Percentiles rank a stretch among this genome's conserved stretches.
Evolutionary conservation across 306 rosid genomes (phyloP).

Genomic region (Notholithocarpus densiflorus): DNA sequence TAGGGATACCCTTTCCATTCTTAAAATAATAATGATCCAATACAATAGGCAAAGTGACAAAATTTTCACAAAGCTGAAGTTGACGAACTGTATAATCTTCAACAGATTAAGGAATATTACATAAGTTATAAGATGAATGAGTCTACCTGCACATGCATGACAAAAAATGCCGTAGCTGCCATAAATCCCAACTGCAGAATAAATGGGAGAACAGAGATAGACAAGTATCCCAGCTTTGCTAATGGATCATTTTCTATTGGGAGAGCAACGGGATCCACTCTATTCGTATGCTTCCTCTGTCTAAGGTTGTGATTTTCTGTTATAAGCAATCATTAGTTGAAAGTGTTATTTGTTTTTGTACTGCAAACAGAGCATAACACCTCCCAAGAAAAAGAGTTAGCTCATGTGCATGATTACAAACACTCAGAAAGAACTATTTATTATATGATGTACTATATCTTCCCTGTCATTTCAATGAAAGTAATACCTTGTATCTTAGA

Average conservation of each 20-base stretch:
- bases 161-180: slow-evolving; percentile 71
- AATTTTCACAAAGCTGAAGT: background rate
- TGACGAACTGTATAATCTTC: background rate
- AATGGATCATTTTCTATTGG: slow-evolving; percentile 31
- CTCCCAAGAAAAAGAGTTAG: background rate
- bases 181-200: slow-evolving; percentile 77
- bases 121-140: background rate
- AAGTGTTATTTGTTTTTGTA: background rate
- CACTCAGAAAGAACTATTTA: background rate
- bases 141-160: slow-evolving; percentile 95
- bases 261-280: slow-evolving; percentile 19
- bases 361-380: background rate
- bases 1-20: background rate
- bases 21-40: background rate
- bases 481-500: slow-evolving; percentile 44
- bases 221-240: slow-evolving; percentile 45
- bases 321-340: slow-evolving; percentile 7
- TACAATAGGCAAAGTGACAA: background rate
- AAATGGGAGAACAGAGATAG: slow-evolving; percentile 76
- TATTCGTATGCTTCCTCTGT: slow-evolving; percentile 44
- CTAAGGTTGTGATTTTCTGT: slow-evolving; percentile 51
- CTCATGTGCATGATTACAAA: background rate
- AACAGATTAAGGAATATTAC: background rate
- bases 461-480: background rate
- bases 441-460: background rate